Percentiles rank a stretch among this genome's conserved stretches.
These are phyloP conservation scores for Lagerstroemia fauriei DNA, from an alignment of 441 rosid genomes.

Conservation along the genomic window DNA sequence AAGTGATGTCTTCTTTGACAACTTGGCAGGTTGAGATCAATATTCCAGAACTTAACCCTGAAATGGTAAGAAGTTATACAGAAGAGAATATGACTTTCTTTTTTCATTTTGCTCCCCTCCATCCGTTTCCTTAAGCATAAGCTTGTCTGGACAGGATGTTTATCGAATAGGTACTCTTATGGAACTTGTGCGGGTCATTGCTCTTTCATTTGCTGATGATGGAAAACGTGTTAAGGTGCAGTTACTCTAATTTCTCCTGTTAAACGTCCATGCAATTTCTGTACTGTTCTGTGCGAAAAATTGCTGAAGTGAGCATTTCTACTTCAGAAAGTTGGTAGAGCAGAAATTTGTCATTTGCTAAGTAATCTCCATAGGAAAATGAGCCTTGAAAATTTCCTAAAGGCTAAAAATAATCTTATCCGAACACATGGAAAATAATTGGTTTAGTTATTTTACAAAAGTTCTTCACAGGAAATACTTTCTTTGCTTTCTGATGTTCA, in stretches of 20 bases:
- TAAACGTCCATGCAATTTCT: not conserved
- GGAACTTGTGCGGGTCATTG: slow-evolving; percentile 83
- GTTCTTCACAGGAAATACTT: not conserved
- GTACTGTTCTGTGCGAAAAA: not conserved
- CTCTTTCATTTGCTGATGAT: slow-evolving; percentile 91
- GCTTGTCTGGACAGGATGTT: slow-evolving; percentile 65
- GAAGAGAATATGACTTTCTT: not conserved
- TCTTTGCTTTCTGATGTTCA: not conserved
- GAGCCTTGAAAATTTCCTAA: no score
- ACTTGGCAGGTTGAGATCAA: slow-evolving; percentile 76
- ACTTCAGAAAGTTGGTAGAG: not conserved
- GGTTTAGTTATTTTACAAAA: no score
- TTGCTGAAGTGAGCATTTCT: not conserved
- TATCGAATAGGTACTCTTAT: slow-evolving; percentile 92
- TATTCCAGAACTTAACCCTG: slow-evolving; percentile 91
- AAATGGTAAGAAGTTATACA: slow-evolving; percentile 56
- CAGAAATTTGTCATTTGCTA: no score
- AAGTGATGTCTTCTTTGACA: not conserved
- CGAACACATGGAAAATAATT: no score
- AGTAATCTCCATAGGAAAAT: no score
- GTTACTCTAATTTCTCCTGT: not conserved
- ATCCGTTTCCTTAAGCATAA: not conserved
- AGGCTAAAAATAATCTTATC: no score
- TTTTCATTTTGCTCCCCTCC: slow-evolving; percentile 11
- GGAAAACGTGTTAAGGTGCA: slow-evolving; percentile 87